A percentile compares a stretch with the other conserved stretches of the same genome.
phyloP scores from a whole-genome alignment of 148 eudicot genomes.

The Amaranthus palmeri region DNA sequence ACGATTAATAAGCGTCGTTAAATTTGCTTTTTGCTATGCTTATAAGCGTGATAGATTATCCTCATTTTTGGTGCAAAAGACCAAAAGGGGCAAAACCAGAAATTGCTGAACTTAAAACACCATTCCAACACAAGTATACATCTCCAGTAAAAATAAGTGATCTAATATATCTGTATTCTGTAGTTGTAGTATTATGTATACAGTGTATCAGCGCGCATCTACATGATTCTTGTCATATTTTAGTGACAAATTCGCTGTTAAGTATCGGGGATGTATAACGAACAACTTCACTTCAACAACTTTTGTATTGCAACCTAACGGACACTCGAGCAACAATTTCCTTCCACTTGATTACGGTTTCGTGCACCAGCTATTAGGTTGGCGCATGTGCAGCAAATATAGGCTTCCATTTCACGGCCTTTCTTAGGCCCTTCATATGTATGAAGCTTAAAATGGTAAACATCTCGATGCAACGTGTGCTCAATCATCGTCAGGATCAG shows the following conservation, averaged over 20 bases:
- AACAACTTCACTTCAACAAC: background rate
- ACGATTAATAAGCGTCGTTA: too few relatives aligned
- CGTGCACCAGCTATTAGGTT: background rate
- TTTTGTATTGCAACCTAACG: background rate
- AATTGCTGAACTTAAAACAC: too few relatives aligned
- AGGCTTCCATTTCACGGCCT: slow-evolving; percentile 5
- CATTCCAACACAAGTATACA: background rate
- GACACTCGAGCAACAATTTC: background rate
- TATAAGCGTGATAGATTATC: too few relatives aligned
- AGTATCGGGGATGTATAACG: background rate
- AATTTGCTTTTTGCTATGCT: too few relatives aligned
- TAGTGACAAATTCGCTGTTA: background rate
- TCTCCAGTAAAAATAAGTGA: background rate
- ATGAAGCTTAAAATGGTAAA: background rate
- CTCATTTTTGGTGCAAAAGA: too few relatives aligned
- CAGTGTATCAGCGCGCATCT: background rate
- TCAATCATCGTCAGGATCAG: slow-evolving; percentile 45
- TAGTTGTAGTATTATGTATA: background rate
- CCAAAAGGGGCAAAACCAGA: too few relatives aligned
- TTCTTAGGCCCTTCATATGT: background rate
- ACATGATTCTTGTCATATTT: background rate
- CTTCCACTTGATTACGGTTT: background rate
- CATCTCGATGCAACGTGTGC: slow-evolving; percentile 1
- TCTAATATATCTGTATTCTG: too few relatives aligned
- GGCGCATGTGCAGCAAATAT: background rate